Evolutionary conservation across 371 early-diverging fungal genomes (phyloP).

Genomic region (Rhizomucor pusillus): DNA sequence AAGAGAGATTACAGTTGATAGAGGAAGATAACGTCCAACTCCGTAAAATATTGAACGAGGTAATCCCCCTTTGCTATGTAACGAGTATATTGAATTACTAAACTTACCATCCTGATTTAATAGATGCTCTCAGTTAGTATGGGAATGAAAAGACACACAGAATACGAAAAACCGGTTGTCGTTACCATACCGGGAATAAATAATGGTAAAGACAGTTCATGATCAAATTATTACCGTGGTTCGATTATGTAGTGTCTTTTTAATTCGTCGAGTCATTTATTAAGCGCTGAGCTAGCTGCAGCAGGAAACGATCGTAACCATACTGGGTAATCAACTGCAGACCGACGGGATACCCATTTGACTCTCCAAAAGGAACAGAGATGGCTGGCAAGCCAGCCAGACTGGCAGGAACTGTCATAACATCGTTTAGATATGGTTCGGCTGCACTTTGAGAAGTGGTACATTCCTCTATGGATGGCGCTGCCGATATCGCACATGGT

Average conservation of each 20-base stretch:
- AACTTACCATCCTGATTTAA: not conserved
- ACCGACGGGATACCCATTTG: slow-evolving; percentile 66
- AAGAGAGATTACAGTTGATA: slow-evolving; percentile 40
- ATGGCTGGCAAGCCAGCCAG: slow-evolving; percentile 81
- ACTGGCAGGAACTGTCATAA: slow-evolving; percentile 87
- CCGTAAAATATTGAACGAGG: slow-evolving; percentile 50
- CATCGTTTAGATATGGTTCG: slow-evolving; percentile 74
- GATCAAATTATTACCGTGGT: too few relatives aligned
- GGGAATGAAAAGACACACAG: slow-evolving; percentile 47
- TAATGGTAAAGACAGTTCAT: too few relatives aligned
- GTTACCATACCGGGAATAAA: too few relatives aligned
- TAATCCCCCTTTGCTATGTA: slow-evolving; percentile 13
- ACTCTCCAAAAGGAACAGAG: slow-evolving; percentile 55
- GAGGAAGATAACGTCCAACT: slow-evolving; percentile 49
- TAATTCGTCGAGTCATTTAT: not conserved
- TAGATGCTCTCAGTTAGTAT: slow-evolving; percentile 53
- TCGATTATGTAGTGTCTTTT: too few relatives aligned
- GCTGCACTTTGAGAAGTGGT: slow-evolving; percentile 20
- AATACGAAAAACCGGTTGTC: not conserved
- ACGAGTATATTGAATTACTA: slow-evolving; percentile 1
- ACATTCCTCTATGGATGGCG: slow-evolving; percentile 51
- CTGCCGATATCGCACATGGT: slow-evolving; percentile 68
- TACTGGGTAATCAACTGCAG: slow-evolving; percentile 82
- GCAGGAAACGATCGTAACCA: slow-evolving; percentile 69
- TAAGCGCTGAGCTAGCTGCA: slow-evolving; percentile 30